Evolutionary conservation across 805 yeast genomes (phyloP).

Genomic region (Cyberlindnera mississippiensis): DNA sequence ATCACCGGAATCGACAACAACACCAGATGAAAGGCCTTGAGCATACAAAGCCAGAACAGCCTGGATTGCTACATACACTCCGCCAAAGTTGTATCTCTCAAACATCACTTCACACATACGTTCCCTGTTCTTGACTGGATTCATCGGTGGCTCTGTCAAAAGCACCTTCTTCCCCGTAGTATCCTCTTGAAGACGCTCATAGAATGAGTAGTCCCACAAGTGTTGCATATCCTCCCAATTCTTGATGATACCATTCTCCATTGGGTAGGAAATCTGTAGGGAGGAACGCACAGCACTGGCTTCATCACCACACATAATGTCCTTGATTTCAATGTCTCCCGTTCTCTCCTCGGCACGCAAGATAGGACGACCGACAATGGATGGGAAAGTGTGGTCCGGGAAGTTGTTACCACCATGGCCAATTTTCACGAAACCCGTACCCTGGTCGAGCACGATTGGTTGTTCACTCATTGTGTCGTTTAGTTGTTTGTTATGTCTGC

Average conservation of each 20-base stretch:
- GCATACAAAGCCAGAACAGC: conserved; percentile 98
- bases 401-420: conserved; percentile 96
- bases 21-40: conserved; percentile 94
- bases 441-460: conserved; percentile 84
- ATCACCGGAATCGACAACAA: conserved; percentile 97
- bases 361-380: conserved; percentile 96
- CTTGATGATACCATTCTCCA: conserved; percentile 97
- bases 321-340: conserved; percentile 75
- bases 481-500: background rate
- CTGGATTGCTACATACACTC: conserved; percentile 93
- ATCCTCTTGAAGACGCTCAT: conserved; percentile 81
- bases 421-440: conserved; percentile 96
- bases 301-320: conserved; percentile 97
- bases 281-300: conserved; percentile 88
- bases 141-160: conserved; percentile 97
- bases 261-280: conserved; percentile 91
- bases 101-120: conserved; percentile 90
- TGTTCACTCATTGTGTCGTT: conserved; percentile 19
- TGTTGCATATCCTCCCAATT: conserved; percentile 99
- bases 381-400: conserved; percentile 96
- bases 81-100: conserved; percentile 85
- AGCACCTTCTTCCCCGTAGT: conserved; percentile 78
- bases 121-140: conserved; percentile 85
- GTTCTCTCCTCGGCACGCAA: conserved; percentile 92
- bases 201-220: conserved; percentile 96